Conservation (phyloP, 2,329 filamentous ascomycete genomes). For the Botryosphaeria agaves region DNA sequence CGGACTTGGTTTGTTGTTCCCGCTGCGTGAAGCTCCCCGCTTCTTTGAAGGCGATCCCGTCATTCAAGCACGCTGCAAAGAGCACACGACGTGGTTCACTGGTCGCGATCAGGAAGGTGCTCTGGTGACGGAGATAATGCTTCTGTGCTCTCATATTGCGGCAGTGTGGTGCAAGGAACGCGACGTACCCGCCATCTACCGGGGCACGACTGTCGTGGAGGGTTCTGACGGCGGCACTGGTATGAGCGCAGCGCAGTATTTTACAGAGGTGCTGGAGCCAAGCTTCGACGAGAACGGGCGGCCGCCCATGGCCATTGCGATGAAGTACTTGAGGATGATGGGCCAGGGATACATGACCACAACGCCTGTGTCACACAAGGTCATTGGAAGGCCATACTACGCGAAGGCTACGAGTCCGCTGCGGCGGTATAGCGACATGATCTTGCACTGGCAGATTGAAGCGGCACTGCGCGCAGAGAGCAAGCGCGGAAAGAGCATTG, state of each 20-base stretch:
- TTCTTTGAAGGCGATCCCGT: slow-evolving; percentile 25
- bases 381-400: slow-evolving; percentile 35
- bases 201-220: slow-evolving; percentile 17
- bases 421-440: slow-evolving; percentile 41
- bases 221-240: slow-evolving; percentile 18
- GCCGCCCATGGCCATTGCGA: slow-evolving; percentile 18
- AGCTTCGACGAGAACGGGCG: slow-evolving; percentile 17
- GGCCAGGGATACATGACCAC: slow-evolving; percentile 27
- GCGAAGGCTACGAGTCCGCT: slow-evolving; percentile 43
- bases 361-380: slow-evolving; percentile 28
- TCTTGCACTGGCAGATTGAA: slow-evolving; percentile 48
- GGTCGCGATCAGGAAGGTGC: slow-evolving; percentile 5
- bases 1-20: slow-evolving; percentile 23
- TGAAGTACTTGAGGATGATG: slow-evolving; percentile 22
- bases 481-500: slow-evolving; percentile 22
- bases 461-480: slow-evolving; percentile 40
- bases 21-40: slow-evolving; percentile 18
- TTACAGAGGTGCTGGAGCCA: slow-evolving; percentile 17
- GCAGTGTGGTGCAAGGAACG: slow-evolving; percentile 34
- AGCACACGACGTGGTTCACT: slow-evolving; percentile 16
- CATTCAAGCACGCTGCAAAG: slow-evolving; percentile 17
- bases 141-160: slow-evolving; percentile 34
- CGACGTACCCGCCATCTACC: slow-evolving; percentile 32
- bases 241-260: slow-evolving; percentile 8
- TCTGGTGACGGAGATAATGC: slow-evolving; percentile 32